A percentile compares a stretch with the other conserved stretches of the same genome.
These are phyloP conservation scores for Metarhizium sp. DNA, from an alignment of 2,329 filamentous ascomycete species.

Conservation along the genomic window DNA sequence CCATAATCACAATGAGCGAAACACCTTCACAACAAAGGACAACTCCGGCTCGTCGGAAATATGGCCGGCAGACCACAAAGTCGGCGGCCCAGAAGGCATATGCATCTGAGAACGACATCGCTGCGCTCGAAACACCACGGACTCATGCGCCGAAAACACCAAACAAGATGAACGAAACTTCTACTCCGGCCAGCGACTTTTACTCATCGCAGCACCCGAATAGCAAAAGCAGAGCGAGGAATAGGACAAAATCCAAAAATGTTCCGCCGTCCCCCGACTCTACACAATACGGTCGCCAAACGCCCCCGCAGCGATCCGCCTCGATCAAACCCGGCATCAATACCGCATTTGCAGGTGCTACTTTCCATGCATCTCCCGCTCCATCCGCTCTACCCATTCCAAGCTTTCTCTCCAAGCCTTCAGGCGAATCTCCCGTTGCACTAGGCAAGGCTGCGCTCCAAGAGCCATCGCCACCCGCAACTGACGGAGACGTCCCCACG, in stretches of 20 bases:
- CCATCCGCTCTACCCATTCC: conserved; percentile 85
- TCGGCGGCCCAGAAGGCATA: conserved; percentile 42
- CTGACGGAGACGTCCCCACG: conserved; percentile 40
- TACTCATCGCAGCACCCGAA: conserved; percentile 18
- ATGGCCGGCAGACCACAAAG: conserved; percentile 31
- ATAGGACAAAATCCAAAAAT: conserved; percentile 13
- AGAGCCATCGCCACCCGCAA: conserved; percentile 42
- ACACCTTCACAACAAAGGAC: conserved; percentile 8
- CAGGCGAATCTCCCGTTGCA: conserved; percentile 50
- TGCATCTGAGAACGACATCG: conserved; percentile 47
- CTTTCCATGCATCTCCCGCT: conserved; percentile 90
- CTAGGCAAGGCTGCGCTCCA: conserved; percentile 24
- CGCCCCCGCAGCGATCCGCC: conserved; percentile 29
- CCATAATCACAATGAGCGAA: conserved; percentile 4
- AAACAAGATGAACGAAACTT: conserved; percentile 29
- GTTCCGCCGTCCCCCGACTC: conserved; percentile 31
- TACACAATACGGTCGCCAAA: conserved; percentile 30
- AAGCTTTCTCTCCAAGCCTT: conserved; percentile 70
- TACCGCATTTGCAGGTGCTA: conserved; percentile 78
- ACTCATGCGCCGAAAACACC: conserved; percentile 35
- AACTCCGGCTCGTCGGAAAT: conserved; percentile 26
- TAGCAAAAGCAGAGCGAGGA: conserved; percentile 21
- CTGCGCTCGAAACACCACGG: conserved; percentile 21
- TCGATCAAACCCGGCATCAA: conserved; percentile 35
- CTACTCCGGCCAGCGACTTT: conserved; percentile 18